Percentiles rank a stretch among this genome's conserved stretches.
Conservation (phyloP, 1,139 yeast genomes). For the Saccharomyces hybrid region DNA sequence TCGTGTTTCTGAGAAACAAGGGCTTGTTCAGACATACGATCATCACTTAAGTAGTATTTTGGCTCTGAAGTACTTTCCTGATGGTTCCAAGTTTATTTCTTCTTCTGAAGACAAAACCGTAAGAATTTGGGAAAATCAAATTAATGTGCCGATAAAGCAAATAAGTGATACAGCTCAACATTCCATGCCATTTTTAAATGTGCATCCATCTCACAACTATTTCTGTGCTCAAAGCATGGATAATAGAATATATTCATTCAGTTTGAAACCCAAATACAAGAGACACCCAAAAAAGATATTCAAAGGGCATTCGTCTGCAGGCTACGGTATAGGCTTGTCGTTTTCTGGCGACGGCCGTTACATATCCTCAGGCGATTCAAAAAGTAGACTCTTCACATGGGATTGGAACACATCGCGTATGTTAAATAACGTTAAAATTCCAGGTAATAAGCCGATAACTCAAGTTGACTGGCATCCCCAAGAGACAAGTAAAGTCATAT, state of each 20-base stretch:
- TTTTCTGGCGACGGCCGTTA: constrained; percentile 76
- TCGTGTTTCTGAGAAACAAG: constrained; percentile 33
- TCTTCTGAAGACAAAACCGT: constrained; percentile 80
- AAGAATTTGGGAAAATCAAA: constrained; percentile 78
- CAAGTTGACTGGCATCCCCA: constrained; percentile 66
- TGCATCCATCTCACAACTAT: constrained; percentile 50
- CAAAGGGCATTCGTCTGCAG: constrained; percentile 68
- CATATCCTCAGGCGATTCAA: constrained; percentile 68
- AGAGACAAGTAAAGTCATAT: constrained; percentile 59
- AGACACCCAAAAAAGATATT: constrained; percentile 54
- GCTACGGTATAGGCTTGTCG: constrained; percentile 61
- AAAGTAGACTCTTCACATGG: constrained; percentile 67
- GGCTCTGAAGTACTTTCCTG: constrained; percentile 51
- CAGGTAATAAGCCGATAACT: constrained; percentile 43
- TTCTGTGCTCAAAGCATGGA: constrained; percentile 82
- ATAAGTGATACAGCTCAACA: constrained; percentile 77
- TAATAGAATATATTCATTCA: constrained; percentile 57
- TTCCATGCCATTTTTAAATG: constrained; percentile 61
- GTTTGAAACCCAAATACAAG: constrained; percentile 55
- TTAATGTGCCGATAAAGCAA: constrained; percentile 74
- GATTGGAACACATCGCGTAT: constrained; percentile 68
- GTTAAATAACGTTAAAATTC: constrained; percentile 48
- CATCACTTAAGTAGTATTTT: constrained; percentile 75
- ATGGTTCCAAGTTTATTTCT: constrained; percentile 55
- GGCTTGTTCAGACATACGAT: constrained; percentile 60